Base-by-base conservation (phyloP, 345 rosid genomes). In the Arabis hirsuta region DNA sequence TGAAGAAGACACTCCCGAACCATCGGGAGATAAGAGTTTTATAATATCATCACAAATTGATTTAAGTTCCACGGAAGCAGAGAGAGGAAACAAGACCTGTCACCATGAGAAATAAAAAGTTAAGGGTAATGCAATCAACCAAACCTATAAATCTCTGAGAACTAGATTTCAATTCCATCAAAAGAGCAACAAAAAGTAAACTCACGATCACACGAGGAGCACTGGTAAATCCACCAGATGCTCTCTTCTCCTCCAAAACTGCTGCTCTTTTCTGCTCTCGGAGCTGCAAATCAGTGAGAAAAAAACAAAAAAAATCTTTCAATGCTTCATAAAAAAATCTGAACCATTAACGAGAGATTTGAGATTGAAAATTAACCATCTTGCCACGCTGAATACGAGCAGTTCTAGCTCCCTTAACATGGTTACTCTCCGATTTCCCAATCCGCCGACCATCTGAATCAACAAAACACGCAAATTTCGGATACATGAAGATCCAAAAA, bases 161-260 rank as follows among this genome's bases (percentile, higher is more conserved):
- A 16, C 27, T 34, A 7, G 5, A 1, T 34, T 27, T 0, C 29
- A 27, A 36, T 36, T 36, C 39, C 39, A 36, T 34, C 39, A 34
- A 34, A 34, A 34, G 39, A 36, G 14, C 14, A 38, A 43, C 5
- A 0, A 34, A 56, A 24, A 29, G 70, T 36, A 54, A 38, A 77
- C 98, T 83, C 81, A 91, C 96, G 4, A 95, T 85, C 39, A 95
- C 85, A 41, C 89, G 90, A 2, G 97, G 96, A 79, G 96, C 81
- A 44, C 86, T 84, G 0, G 81, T 14, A 6, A 79, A 74, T 26
- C 91, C 87, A 57, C 84, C 82, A 2, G 86, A 85, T 61, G 90
- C 88, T 41, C 96, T 86, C 74, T 88, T 95, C 76, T 87, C 89
- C 59, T 87, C 88, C 81, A 91, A 76, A 64, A 95, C 64, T 1